A percentile compares a stretch with the other conserved stretches of the same genome.
Evolutionary conservation across 805 yeast species (phyloP).

Genomic region (Candida mattraensis): DNA sequence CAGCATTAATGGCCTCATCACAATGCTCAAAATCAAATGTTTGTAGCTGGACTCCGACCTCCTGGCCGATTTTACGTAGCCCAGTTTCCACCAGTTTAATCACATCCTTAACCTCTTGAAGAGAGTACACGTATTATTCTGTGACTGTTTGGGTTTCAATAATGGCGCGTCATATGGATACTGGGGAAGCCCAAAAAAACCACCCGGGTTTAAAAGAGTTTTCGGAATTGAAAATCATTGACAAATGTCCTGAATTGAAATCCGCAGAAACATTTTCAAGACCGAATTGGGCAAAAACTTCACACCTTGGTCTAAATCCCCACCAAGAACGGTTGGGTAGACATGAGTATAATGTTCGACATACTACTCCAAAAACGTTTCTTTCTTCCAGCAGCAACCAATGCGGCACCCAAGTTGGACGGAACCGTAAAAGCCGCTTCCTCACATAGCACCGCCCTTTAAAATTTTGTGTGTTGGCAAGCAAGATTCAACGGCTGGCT

Average conservation of each 20-base stretch:
- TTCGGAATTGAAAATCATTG: not conserved
- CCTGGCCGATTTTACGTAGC: slow-evolving; percentile 1
- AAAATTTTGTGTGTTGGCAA: too few species aligned
- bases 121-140: slow-evolving; percentile 8
- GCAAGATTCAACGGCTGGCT: too few species aligned
- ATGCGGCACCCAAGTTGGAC: slow-evolving; percentile 5
- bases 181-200: not conserved
- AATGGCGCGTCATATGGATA: too few species aligned
- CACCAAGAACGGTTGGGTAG: slow-evolving; percentile 1
- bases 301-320: not conserved
- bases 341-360: slow-evolving; percentile 1
- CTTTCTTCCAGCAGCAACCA: slow-evolving; percentile 3
- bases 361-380: slow-evolving; percentile 1
- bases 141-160: too few species aligned
- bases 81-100: slow-evolving; percentile 9
- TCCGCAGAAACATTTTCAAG: slow-evolving; percentile 1
- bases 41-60: slow-evolving; percentile 1
- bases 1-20: too few species aligned
- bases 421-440: slow-evolving; percentile 7
- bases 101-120: slow-evolving; percentile 4
- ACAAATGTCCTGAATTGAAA: slow-evolving; percentile 1
- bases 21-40: slow-evolving; percentile 3
- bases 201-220: not conserved
- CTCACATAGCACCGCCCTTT: too few species aligned
- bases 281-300: slow-evolving; percentile 1